Evolutionary conservation across 169 alveolate genomes (phyloP).

Genomic region (Babesia bovis): DNA sequence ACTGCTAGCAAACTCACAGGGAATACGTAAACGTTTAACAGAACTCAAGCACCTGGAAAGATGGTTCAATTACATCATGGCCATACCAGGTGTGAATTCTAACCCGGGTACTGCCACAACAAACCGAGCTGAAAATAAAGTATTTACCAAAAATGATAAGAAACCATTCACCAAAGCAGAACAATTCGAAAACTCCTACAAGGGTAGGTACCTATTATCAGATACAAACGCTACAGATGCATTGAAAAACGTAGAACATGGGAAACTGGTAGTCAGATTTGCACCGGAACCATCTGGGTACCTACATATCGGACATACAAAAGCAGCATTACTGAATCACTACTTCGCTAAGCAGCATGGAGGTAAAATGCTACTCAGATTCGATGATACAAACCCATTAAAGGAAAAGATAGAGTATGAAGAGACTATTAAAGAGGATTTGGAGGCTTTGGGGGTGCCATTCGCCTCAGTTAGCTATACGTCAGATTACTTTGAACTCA

Average conservation of each 20-base stretch:
- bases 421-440: constrained; percentile 90
- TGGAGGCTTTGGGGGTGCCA: constrained; percentile 85
- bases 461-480: constrained; percentile 91
- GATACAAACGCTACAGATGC: constrained; percentile 65
- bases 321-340: constrained; percentile 96
- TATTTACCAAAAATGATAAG: constrained; percentile 12
- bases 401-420: constrained; percentile 95
- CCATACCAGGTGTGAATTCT: constrained; percentile 34
- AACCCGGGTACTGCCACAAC: background rate
- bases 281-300: constrained; percentile 99
- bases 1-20: background rate
- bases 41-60: constrained; percentile 37
- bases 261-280: constrained; percentile 97
- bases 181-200: constrained; percentile 60
- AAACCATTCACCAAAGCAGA: constrained; percentile 65
- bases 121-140: background rate
- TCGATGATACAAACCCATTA: constrained; percentile 98
- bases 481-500: constrained; percentile 91
- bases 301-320: constrained; percentile 98
- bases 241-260: constrained; percentile 89
- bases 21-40: constrained; percentile 11
- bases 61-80: constrained; percentile 55
- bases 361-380: constrained; percentile 87
- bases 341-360: constrained; percentile 92
- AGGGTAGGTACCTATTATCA: constrained; percentile 14